These are phyloP conservation scores for Hippophae gyantsensis DNA, from an alignment of 306 rosid species.

Conservation along the genomic window DNA sequence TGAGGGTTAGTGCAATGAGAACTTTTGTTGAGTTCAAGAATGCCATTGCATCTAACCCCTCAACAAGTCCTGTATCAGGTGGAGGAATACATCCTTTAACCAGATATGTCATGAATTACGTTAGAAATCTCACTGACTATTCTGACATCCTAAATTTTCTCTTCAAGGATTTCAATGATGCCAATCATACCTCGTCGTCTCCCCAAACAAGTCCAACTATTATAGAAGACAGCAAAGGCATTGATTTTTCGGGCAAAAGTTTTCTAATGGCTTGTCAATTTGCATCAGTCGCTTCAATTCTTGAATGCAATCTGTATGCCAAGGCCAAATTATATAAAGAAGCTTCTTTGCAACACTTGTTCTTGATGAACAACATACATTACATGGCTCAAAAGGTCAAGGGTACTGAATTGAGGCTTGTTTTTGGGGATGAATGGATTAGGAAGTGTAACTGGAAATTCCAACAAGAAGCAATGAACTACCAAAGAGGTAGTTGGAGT, in stretches of 20 bases:
- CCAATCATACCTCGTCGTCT: conserved; percentile 26
- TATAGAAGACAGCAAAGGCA: conserved; percentile 36
- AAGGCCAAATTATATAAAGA: conserved; percentile 65
- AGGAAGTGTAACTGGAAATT: conserved; percentile 59
- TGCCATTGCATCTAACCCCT: conserved; percentile 61
- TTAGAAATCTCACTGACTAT: conserved; percentile 62
- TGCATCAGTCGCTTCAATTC: conserved; percentile 45
- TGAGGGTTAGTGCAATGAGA: conserved; percentile 61
- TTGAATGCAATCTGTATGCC: conserved; percentile 66
- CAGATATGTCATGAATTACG: conserved; percentile 80
- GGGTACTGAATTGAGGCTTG: conserved; percentile 53
- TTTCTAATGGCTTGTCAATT: conserved; percentile 56
- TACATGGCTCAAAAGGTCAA: conserved; percentile 90
- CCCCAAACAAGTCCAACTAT: conserved; percentile 48
- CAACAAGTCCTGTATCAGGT: conserved; percentile 51
- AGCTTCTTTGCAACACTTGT: conserved; percentile 59
- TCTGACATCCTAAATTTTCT: conserved; percentile 53
- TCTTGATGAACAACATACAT: conserved; percentile 83
- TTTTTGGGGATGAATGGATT: conserved; percentile 75
- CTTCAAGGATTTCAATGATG: conserved; percentile 45
- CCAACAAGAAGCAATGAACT: conserved; percentile 71
- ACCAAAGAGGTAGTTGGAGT: conserved; percentile 83
- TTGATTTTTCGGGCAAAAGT: conserved; percentile 23
- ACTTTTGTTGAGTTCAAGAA: conserved; percentile 61
- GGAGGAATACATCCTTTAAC: conserved; percentile 87